Conservation (phyloP, 1,284 basidiomycete genomes). For the Tausonia pullulans region DNA sequence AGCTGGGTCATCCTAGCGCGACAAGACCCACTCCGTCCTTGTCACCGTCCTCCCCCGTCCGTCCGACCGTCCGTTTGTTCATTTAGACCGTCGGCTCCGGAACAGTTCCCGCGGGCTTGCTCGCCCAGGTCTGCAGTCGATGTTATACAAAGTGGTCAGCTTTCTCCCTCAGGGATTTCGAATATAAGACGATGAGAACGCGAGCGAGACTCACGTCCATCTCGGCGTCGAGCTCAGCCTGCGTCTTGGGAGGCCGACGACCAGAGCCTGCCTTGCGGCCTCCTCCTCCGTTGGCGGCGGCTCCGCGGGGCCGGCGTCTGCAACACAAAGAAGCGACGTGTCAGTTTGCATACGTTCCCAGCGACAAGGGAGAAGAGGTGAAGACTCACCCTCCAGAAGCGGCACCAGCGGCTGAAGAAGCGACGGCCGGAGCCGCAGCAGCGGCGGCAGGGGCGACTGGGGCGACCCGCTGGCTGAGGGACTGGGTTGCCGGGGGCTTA, state of each 20-base stretch:
- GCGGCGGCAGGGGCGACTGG: slow-evolving; percentile 42
- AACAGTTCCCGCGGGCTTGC: too few relatives aligned
- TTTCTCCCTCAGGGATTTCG: too few relatives aligned
- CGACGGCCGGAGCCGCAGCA: slow-evolving; percentile 38
- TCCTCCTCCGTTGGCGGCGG: slow-evolving; percentile 25
- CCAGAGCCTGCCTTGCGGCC: slow-evolving; percentile 29
- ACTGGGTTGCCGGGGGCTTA: slow-evolving; percentile 55
- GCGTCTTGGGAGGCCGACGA: slow-evolving; percentile 41
- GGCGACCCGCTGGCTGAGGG: slow-evolving; percentile 47
- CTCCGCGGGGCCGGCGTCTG: neutral
- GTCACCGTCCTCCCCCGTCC: too few relatives aligned
- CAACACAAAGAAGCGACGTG: neutral
- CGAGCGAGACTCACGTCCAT: slow-evolving; percentile 50
- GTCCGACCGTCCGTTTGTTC: too few relatives aligned
- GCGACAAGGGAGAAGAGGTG: slow-evolving; percentile 38
- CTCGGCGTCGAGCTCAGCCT: slow-evolving; percentile 50
- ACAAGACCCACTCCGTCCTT: too few relatives aligned
- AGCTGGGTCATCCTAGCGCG: too few relatives aligned
- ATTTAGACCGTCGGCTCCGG: too few relatives aligned
- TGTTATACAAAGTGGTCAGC: too few relatives aligned
- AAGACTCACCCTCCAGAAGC: slow-evolving; percentile 26
- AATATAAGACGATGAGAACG: too few relatives aligned
- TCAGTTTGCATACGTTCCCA: slow-evolving; percentile 1
- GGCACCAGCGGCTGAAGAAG: slow-evolving; percentile 26
- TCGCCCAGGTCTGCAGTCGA: too few relatives aligned